Evolutionary conservation across 345 rosid genomes (phyloP).

Genomic region (Pistacia atlantica): DNA sequence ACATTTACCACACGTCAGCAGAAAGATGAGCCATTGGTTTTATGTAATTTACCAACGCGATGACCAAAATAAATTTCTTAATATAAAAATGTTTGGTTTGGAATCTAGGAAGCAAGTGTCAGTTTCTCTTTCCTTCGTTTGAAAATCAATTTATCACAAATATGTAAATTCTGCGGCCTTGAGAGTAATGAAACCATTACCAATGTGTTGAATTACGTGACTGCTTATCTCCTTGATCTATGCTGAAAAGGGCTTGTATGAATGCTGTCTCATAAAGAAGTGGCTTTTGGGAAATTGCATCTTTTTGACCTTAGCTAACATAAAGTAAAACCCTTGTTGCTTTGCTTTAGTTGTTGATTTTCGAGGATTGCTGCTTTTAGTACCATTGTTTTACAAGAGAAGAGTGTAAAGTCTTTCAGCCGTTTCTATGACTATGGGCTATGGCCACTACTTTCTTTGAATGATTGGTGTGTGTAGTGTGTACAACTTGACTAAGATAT

Average conservation of each 20-base stretch:
- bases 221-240: background rate
- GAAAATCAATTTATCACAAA: background rate
- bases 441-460: conserved; percentile 31
- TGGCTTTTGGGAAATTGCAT: conserved; percentile 47
- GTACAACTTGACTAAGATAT: conserved; percentile 8
- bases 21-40: conserved; percentile 7
- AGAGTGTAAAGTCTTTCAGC: conserved; percentile 10
- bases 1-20: conserved; percentile 13
- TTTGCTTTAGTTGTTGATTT: conserved; percentile 31
- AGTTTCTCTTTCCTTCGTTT: background rate
- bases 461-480: conserved; percentile 21
- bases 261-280: conserved; percentile 36
- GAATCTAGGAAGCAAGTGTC: conserved; percentile 35
- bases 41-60: background rate
- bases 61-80: background rate
- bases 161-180: conserved; percentile 7
- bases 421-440: conserved; percentile 25
- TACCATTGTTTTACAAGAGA: conserved; percentile 15
- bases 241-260: conserved; percentile 30
- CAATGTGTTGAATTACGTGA: conserved; percentile 11
- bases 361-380: conserved; percentile 17
- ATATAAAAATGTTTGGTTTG: conserved; percentile 19
- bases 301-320: conserved; percentile 54
- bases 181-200: background rate
- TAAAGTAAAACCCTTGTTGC: conserved; percentile 33